Evolutionary conservation across 2,329 filamentous ascomycete genomes (phyloP), one percentile per base, ranked within the genome.

Genomic region (Cryphonectria japonica): DNA sequence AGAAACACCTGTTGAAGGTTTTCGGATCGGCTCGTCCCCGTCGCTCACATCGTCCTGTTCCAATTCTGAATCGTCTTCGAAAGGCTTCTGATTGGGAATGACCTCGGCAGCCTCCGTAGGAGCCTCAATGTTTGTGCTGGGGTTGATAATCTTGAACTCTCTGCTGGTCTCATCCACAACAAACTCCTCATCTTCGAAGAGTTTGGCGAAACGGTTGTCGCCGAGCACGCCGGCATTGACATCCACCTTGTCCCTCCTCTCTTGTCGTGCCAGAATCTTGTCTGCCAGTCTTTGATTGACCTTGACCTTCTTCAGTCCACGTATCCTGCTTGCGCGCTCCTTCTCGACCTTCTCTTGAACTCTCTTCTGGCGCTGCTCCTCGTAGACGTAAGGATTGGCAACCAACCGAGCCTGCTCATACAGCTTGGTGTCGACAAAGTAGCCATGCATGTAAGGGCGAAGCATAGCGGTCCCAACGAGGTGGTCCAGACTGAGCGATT

Each of bases 391-490:
- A 0, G 96, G 96, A 81, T 98, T 97, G 66, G 93, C 92, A 76
- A 98, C 97, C 72, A 99, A 84, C 69, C 93, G 87, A 26, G 96
- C 96, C 80, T 99, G 95, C 79, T 99, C 97, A 80, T 99, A 98
- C 37, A 99, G 83, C 78, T 95, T 94, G 76, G 97, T 95, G 50
- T 93, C 93, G 65, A 99, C 95, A 83, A 99, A 99, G 86, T 96
- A 98, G 76, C 96, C 97, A 80, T 99, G 96, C 97, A 99, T 99
- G 79, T 99, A 99, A 60, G 96, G 96, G 61, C 95, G 88, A 57
- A 99, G 85, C 29, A 98, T 84, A 78, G 93, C 96, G 39, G 94
- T 97, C 75, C 95, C 95, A 70, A 99, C 88, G 64, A 99, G 86
- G 79, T 98, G 95, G 68, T 93, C 91, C 78, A 99, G 82, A 79